These are phyloP conservation scores for Pythium sp. DNA, from an alignment of 352 stramenopile genomes.

Conservation along the genomic window DNA sequence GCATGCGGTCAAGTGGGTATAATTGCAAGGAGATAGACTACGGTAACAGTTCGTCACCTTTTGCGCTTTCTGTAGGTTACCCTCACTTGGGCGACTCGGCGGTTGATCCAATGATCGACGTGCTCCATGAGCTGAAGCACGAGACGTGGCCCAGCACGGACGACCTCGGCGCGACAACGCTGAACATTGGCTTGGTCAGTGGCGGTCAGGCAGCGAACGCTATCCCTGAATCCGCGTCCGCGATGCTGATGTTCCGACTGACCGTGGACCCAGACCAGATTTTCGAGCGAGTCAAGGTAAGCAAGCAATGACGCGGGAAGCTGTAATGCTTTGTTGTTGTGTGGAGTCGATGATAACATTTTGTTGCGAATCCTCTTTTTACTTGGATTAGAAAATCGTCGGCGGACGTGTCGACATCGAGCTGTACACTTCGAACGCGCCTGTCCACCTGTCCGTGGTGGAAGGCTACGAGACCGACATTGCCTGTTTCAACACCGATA, in stretches of 20 bases:
- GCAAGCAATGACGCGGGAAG: neutral
- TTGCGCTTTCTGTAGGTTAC: constrained; percentile 37
- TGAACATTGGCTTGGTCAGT: constrained; percentile 85
- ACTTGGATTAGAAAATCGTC: constrained; percentile 46
- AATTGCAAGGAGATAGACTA: neutral
- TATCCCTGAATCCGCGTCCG: constrained; percentile 75
- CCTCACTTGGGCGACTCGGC: constrained; percentile 80
- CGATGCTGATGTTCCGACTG: constrained; percentile 89
- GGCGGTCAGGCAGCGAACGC: constrained; percentile 81
- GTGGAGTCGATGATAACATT: neutral
- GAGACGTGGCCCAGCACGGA: constrained; percentile 72
- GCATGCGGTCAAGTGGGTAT: neutral
- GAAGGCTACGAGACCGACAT: constrained; percentile 85
- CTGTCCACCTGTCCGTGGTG: constrained; percentile 73
- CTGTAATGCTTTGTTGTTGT: neutral
- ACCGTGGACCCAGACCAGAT: constrained; percentile 70
- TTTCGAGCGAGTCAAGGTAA: constrained; percentile 61
- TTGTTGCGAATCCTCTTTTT: neutral
- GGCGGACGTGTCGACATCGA: constrained; percentile 56
- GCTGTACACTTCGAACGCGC: constrained; percentile 83
- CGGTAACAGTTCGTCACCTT: neutral
- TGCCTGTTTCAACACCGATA: constrained; percentile 87
- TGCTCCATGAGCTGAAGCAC: constrained; percentile 81
- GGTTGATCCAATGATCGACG: constrained; percentile 82
- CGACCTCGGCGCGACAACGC: constrained; percentile 75